phyloP scores from a whole-genome alignment of 1,139 yeast species.

The Eremothecium cymbalariae region DNA sequence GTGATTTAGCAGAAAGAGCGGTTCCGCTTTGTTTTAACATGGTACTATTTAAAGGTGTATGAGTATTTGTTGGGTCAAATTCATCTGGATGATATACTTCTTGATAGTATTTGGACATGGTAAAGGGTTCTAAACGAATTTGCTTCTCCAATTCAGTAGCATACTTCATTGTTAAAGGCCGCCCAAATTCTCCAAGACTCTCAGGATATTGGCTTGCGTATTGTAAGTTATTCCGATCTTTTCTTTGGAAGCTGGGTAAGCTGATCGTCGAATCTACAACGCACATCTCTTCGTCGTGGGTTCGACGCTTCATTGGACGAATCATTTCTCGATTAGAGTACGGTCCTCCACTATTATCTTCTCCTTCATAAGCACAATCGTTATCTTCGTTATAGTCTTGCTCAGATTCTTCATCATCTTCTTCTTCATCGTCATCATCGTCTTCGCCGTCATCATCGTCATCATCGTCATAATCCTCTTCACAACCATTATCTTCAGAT shows the following conservation, averaged over 20 bases:
- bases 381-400: slow-evolving; percentile 1
- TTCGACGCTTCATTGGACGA: slow-evolving; percentile 2
- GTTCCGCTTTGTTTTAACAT: slow-evolving; percentile 1
- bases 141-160: slow-evolving; percentile 6
- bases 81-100: slow-evolving; percentile 6
- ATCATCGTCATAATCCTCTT: slow-evolving; percentile 1
- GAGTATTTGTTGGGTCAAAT: background rate
- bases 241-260: slow-evolving; percentile 5
- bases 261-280: slow-evolving; percentile 5
- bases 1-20: slow-evolving; percentile 1
- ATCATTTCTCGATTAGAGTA: background rate
- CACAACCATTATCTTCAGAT: slow-evolving; percentile 3
- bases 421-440: slow-evolving; percentile 6
- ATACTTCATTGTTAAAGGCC: slow-evolving; percentile 3
- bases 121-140: slow-evolving; percentile 3
- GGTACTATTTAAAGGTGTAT: slow-evolving; percentile 2
- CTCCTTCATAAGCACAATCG: background rate
- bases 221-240: slow-evolving; percentile 4
- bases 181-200: slow-evolving; percentile 3
- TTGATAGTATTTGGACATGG: slow-evolving; percentile 6
- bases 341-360: background rate
- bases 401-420: slow-evolving; percentile 3
- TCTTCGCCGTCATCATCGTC: slow-evolving; percentile 4
- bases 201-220: slow-evolving; percentile 2
- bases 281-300: slow-evolving; percentile 4